phyloP scores from a whole-genome alignment of 225 moss, liverwort and hornwort species.

The Antitrichia curtipendula region DNA sequence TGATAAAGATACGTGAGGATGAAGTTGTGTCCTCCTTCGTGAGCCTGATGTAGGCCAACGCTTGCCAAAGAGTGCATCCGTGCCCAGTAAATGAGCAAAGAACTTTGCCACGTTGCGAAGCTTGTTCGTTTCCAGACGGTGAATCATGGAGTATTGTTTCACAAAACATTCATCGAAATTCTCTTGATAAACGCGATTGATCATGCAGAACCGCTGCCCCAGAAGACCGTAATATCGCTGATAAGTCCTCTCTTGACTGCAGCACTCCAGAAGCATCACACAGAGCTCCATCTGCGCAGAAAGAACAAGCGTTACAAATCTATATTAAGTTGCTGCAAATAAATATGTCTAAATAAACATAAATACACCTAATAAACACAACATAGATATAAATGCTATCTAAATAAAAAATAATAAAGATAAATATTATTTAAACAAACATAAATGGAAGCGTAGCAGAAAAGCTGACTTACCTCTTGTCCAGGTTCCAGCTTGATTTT shows the following conservation, averaged over 20 bases:
- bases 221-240: slow-evolving; percentile 57
- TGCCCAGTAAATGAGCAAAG: slow-evolving; percentile 68
- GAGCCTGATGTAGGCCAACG: slow-evolving; percentile 59
- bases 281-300: slow-evolving; percentile 67
- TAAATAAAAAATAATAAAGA: not conserved
- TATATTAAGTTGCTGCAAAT: not conserved
- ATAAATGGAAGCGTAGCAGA: not conserved
- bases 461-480: slow-evolving; percentile 40
- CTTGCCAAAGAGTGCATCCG: slow-evolving; percentile 81
- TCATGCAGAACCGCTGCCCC: slow-evolving; percentile 66
- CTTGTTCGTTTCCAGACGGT: slow-evolving; percentile 71
- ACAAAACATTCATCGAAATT: slow-evolving; percentile 71
- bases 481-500: slow-evolving; percentile 80
- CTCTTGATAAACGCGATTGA: slow-evolving; percentile 64
- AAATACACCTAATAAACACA: not conserved
- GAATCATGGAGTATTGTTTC: slow-evolving; percentile 83
- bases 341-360: not conserved
- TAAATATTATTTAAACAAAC: not conserved
- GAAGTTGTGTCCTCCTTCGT: slow-evolving; percentile 75
- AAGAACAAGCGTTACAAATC: not conserved
- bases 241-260: slow-evolving; percentile 74
- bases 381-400: not conserved
- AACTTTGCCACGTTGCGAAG: slow-evolving; percentile 79
- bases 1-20: slow-evolving; percentile 79
- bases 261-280: slow-evolving; percentile 77